Percentiles rank a stretch among this genome's conserved stretches.
Conservation (phyloP, 2,329 filamentous ascomycete genomes). For the Fusarium pseudocircinatum region DNA sequence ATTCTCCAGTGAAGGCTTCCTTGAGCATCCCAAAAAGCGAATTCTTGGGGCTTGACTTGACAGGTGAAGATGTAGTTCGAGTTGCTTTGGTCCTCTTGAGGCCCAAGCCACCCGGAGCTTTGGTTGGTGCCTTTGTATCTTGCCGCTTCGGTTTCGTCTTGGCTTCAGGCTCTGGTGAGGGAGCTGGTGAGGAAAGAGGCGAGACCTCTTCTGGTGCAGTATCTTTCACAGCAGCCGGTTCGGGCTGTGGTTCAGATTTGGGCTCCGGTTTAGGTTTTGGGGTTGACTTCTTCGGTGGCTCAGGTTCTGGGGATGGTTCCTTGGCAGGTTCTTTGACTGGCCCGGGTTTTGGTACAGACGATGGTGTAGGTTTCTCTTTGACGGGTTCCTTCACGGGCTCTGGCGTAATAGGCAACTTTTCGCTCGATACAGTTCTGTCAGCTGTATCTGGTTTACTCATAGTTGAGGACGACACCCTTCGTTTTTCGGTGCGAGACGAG, state of each 20-base stretch:
- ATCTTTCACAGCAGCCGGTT: slow-evolving; percentile 5
- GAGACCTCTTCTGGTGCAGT: slow-evolving; percentile 12
- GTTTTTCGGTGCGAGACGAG: slow-evolving; percentile 39
- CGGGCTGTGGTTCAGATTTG: slow-evolving; percentile 3
- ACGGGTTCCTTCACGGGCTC: slow-evolving; percentile 7
- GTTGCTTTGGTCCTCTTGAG: slow-evolving; percentile 67
- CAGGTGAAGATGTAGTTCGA: slow-evolving; percentile 58
- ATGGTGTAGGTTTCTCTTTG: slow-evolving; percentile 9
- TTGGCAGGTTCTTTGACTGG: slow-evolving; percentile 17
- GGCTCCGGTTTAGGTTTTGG: slow-evolving; percentile 13
- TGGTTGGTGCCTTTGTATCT: slow-evolving; percentile 28
- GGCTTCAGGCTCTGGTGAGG: slow-evolving; percentile 23
- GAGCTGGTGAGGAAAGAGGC: slow-evolving; percentile 10
- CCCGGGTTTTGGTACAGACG: slow-evolving; percentile 14
- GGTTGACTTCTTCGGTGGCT: slow-evolving; percentile 13
- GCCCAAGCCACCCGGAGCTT: slow-evolving; percentile 44
- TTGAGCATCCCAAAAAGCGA: slow-evolving; percentile 67
- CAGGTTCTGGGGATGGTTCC: slow-evolving; percentile 23
- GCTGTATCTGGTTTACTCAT: slow-evolving; percentile 29
- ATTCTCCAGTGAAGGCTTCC: slow-evolving; percentile 72
- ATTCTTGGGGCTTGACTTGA: slow-evolving; percentile 58
- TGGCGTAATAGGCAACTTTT: slow-evolving; percentile 2
- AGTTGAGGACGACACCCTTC: slow-evolving; percentile 34
- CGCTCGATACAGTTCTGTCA: slow-evolving; percentile 15
- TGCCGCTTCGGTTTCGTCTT: slow-evolving; percentile 35